phyloP scores from a whole-genome alignment of 75 land plant species.

The Gnetum montanum region DNA sequence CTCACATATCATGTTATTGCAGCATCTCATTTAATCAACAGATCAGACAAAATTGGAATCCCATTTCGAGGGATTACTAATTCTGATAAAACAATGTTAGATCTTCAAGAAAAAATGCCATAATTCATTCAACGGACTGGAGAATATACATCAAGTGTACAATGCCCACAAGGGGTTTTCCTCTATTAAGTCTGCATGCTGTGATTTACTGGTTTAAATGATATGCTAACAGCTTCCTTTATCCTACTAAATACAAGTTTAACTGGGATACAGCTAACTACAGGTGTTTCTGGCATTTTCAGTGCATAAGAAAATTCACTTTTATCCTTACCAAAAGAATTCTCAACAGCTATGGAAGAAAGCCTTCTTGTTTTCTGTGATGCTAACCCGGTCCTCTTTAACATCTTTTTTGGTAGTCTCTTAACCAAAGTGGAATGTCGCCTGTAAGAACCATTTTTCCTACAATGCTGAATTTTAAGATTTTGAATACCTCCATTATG shows the following conservation, averaged over 20 bases:
- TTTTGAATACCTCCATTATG: conserved; percentile 1
- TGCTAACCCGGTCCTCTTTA: conserved; percentile 39
- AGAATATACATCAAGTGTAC: neutral
- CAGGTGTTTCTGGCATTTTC: conserved; percentile 9
- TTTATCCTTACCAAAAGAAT: conserved; percentile 8
- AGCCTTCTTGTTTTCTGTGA: conserved; percentile 54
- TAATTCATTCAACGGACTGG: no score
- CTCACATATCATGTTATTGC: no score
- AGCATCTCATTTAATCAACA: no score
- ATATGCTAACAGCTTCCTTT: conserved; percentile 10
- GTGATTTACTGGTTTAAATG: conserved; percentile 5
- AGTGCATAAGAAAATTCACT: conserved; percentile 2
- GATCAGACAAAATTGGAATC: no score
- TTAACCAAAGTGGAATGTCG: conserved; percentile 13
- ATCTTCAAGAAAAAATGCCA: no score
- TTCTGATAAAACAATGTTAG: no score
- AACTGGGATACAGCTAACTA: conserved; percentile 64
- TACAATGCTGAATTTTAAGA: conserved; percentile 12
- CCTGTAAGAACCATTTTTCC: conserved; percentile 10
- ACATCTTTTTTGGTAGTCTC: conserved; percentile 21
- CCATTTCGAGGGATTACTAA: no score
- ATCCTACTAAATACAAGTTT: conserved; percentile 65
- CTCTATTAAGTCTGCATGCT: neutral
- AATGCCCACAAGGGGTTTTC: conserved; percentile 1
- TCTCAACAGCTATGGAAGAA: conserved; percentile 50